Base-by-base conservation (phyloP, 352 stramenopile genomes). In the Globisporangium cylindrosporum region DNA sequence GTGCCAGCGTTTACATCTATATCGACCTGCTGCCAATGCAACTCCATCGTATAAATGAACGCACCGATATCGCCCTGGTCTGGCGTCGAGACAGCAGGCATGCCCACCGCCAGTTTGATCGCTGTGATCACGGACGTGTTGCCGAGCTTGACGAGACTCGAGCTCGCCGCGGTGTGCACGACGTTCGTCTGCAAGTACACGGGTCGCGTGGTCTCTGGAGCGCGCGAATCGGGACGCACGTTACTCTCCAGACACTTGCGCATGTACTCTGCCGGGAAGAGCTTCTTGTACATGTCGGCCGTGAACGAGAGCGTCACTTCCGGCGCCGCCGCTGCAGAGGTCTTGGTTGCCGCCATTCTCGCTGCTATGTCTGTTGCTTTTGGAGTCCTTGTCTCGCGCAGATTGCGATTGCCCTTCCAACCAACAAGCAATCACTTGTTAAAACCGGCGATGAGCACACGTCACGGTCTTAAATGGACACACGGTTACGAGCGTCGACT, bases 191-290 rank as follows among this genome's bases (percentile, higher is more conserved):
- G 85, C 60, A 95, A 62, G 58, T 88, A 78, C 64, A 92, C 78
- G 15, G 75, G 12, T 14, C 87, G 84, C 18, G 71, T 57, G 1
- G 79, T 74, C 14, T 87, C 70, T 14, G 89, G 70, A 14, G 70
- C 69, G 49, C 87, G 83, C 65, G 78, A 77, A 58, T 95, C 87
- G 1, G 81, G 74, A 3, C 87, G 85, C 48, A 93, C 81, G 25
- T 78, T 69, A 49, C 68, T 91, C 2, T 74, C 67, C 25, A 95
- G 68, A 59, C 87, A 95, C 60, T 78, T 85, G 24, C 67, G 68
- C 69, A 88, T 74, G 67, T 92, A 95, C 64, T 89, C 85, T 20
- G 70, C 69, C n/a, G 86, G 82, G 65, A 93, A 93, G 15, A 95
- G 73, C 70, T 87, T 91, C 60, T 76, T 75, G 71, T 90, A 95